Evolutionary conservation across 257 asterid species (phyloP).

Genomic region (Nicotiana undulata): DNA sequence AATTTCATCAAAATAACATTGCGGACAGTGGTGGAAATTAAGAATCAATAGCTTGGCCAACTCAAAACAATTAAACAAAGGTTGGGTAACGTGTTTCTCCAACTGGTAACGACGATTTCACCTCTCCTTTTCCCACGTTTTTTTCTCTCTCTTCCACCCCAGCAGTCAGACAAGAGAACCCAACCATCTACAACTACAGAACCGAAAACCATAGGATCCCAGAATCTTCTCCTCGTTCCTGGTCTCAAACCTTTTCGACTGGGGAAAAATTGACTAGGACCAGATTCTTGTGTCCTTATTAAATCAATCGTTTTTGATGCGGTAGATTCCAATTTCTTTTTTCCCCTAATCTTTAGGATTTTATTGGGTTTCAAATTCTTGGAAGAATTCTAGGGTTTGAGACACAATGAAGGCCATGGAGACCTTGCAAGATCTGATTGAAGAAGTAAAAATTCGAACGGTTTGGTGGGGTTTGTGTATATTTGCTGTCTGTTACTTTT

Average conservation of each 20-base stretch:
- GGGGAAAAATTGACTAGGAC: neutral
- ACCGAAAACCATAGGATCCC: neutral
- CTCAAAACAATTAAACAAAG: neutral
- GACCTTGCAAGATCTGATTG: conserved; percentile 86
- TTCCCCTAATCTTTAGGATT: neutral
- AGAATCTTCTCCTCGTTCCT: neutral
- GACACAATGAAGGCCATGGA: conserved; percentile 60
- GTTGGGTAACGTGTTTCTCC: conserved; percentile 4
- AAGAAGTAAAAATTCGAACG: conserved; percentile 92
- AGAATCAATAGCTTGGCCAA: neutral
- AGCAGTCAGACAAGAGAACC: neutral
- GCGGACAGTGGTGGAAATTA: neutral
- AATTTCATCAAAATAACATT: neutral
- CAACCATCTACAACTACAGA: neutral
- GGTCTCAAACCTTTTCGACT: neutral
- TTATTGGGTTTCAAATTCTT: neutral
- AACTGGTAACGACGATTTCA: neutral
- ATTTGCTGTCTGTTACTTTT: conserved; percentile 72
- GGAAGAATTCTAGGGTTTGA: conserved; percentile 26
- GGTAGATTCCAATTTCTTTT: neutral
- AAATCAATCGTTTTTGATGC: neutral
- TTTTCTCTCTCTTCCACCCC: conserved; percentile 21
- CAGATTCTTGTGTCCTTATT: neutral
- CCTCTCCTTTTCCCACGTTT: conserved; percentile 24
- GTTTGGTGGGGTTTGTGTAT: conserved; percentile 94